Evolutionary conservation across 2,329 filamentous ascomycete species (phyloP).

Genomic region (Ceratocystis eucalypticola): DNA sequence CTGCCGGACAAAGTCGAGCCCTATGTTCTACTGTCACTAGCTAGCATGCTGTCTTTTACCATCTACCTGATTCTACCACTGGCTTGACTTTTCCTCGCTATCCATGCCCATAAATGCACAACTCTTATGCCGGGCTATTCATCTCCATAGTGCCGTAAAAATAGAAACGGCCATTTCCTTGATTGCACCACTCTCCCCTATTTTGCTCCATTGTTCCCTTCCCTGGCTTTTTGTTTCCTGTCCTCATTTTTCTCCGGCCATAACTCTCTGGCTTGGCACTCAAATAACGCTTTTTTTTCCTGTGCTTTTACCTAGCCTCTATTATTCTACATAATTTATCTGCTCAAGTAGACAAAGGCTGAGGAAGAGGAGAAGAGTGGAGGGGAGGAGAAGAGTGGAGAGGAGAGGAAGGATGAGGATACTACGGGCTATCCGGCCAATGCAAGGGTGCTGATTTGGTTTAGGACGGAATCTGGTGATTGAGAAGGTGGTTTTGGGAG

Average conservation of each 20-base stretch:
- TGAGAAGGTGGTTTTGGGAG: not conserved
- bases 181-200: not conserved
- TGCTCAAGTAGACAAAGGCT: not conserved
- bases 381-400: not conserved
- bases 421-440: slow-evolving; percentile 5
- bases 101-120: not conserved
- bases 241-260: not conserved
- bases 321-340: not conserved
- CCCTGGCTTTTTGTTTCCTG: not conserved
- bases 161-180: not conserved
- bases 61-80: not conserved
- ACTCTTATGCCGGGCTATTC: not conserved
- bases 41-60: not conserved
- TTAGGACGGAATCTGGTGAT: not conserved
- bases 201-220: not conserved
- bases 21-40: not conserved
- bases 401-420: not conserved
- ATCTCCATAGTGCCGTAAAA: not conserved
- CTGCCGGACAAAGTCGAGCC: not conserved
- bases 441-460: not conserved
- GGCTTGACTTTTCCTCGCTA: not conserved
- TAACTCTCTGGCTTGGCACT: not conserved
- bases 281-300: not conserved
- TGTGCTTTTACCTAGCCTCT: too few species aligned
- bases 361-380: not conserved